Evolutionary conservation across 352 stramenopile species (phyloP).

Genomic region (Phytophthora citrophthora): DNA sequence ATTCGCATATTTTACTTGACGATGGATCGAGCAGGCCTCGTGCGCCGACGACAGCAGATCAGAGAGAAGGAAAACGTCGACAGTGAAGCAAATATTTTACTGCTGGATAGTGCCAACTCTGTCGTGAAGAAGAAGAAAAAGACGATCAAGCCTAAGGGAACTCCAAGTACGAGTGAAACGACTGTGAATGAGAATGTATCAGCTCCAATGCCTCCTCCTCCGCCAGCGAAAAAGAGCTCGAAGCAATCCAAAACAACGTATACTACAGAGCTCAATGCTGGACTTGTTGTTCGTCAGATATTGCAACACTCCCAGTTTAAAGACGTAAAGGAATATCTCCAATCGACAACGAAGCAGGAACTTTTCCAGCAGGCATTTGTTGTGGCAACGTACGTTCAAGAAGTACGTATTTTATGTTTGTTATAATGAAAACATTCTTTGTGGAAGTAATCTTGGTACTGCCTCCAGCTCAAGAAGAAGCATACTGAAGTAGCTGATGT

Average conservation of each 20-base stretch:
- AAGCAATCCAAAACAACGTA: constrained; percentile 12
- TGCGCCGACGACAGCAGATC: constrained; percentile 44
- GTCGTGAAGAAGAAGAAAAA: constrained; percentile 21
- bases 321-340: constrained; percentile 45
- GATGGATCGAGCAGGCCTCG: constrained; percentile 48
- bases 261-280: constrained; percentile 28
- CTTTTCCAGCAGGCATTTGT: constrained; percentile 56
- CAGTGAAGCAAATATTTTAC: background rate
- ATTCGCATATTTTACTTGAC: background rate
- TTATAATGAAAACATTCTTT: no score
- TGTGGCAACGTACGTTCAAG: constrained; percentile 49
- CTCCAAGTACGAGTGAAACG: background rate
- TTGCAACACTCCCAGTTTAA: constrained; percentile 52
- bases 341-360: constrained; percentile 45
- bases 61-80: constrained; percentile 23
- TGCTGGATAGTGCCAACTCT: constrained; percentile 1
- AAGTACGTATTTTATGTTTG: constrained; percentile 30
- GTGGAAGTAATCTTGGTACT: no score
- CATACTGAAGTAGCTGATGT: constrained; percentile 24
- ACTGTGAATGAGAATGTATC: background rate
- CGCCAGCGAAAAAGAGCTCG: constrained; percentile 1
- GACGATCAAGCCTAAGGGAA: constrained; percentile 5
- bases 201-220: background rate
- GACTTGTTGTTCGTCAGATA: constrained; percentile 57
- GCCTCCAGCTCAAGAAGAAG: constrained; percentile 28